Evolutionary conservation across 1,139 yeast species (phyloP), one percentile per base, ranked within the genome.

Genomic region (Suhomyces chickasaworum): DNA sequence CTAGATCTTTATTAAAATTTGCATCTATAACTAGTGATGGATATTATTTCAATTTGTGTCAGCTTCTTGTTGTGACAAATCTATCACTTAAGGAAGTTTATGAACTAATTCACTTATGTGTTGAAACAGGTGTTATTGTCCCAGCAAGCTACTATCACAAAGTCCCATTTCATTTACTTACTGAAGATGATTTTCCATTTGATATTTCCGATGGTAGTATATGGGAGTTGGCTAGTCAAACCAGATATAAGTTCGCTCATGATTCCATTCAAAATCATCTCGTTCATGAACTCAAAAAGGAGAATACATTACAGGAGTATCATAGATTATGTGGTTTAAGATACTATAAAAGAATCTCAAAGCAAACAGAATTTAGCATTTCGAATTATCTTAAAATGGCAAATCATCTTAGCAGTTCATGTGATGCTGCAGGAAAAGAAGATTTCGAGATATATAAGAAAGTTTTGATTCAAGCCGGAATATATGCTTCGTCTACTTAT

Each of bases 71-170:
- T 12, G 80, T 74, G 2, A 62, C 78, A 2, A 65, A 65, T 2
- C 56, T 63, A 23, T 58, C 78, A 0, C 53, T 61, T 52, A 61
- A 38, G 32, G 60, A 53, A 22, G 59, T 63, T 1, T 60, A 59
- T 40, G 53, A 56, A 29, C 60, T 73, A 4, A 48, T 79, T 7
- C 69, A 66, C 31, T 55, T 67, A 32, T 73, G 75, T 15, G 58
- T 71, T 16, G 68, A 69, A 30, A 47, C 63, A 12, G 63, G 65
- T 31, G 44, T 77, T 1, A 54, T 80, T 7, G 53, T 60, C 1
- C 80, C 83, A 1, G 62, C 70, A 9, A 71, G 75, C 18, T 63
- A 75, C 1, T 72, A 69, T 50, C 78, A 78, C 56, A 79, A 78
- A 52, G 63, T 77, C 27, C 83, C 84, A 4, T 75, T 77, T 50